Evolutionary conservation across 2,329 filamentous ascomycete species (phyloP).

Genomic region (Aspergillus melleus): DNA sequence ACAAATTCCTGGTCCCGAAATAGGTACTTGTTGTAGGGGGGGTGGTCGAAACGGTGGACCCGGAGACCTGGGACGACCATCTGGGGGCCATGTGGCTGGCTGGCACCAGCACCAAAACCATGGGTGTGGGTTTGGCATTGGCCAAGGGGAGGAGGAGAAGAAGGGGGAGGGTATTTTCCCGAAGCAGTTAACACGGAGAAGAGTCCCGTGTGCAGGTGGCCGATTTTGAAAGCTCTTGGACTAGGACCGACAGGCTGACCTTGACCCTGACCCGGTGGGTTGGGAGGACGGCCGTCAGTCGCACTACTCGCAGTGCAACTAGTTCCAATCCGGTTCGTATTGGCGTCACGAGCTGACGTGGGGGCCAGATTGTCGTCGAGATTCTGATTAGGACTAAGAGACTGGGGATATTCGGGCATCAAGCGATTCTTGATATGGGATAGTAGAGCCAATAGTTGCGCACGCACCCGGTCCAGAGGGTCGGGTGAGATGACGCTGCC

Average conservation of each 20-base stretch:
- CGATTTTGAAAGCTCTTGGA: conserved; percentile 35
- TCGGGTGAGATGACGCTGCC: neutral
- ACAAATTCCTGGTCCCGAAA: conserved; percentile 21
- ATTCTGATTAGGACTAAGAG: neutral
- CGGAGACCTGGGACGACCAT: conserved; percentile 19
- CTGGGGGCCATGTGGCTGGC: neutral
- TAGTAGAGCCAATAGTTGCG: conserved; percentile 31
- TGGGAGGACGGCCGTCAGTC: conserved; percentile 10
- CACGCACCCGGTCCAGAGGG: conserved; percentile 18
- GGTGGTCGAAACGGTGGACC: conserved; percentile 30
- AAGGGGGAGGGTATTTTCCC: conserved; percentile 15
- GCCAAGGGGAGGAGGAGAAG: neutral
- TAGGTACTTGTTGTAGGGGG: conserved; percentile 40
- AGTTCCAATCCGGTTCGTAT: neutral
- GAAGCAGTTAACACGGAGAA: conserved; percentile 27
- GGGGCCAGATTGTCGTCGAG: neutral
- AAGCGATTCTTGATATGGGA: conserved; percentile 26
- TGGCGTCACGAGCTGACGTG: neutral
- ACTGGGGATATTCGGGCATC: conserved; percentile 28
- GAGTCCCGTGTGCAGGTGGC: conserved; percentile 37
- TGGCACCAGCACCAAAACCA: neutral
- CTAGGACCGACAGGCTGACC: conserved; percentile 24
- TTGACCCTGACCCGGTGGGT: conserved; percentile 18
- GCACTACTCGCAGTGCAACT: neutral
- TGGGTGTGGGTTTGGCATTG: neutral